A percentile compares a stretch with the other conserved stretches of the same genome.
Conservation (phyloP, 768 basidiomycete species). For the Goffeauzyma gilvescens region DNA sequence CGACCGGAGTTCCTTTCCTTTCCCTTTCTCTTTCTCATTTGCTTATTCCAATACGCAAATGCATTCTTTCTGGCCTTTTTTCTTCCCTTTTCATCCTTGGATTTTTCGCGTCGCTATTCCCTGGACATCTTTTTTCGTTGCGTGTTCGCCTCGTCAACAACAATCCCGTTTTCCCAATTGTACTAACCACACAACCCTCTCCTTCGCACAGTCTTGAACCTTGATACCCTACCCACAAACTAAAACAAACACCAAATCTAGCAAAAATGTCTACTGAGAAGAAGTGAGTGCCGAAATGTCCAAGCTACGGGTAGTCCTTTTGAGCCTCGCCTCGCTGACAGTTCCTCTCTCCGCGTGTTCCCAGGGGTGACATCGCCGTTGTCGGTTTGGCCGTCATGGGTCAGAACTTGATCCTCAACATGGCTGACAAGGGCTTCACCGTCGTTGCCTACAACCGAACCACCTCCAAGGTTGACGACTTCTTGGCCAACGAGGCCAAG, state of each 20-base stretch:
- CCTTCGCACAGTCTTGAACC: neutral
- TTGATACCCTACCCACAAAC: too few relatives aligned
- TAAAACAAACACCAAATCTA: neutral
- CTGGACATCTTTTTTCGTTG: too few relatives aligned
- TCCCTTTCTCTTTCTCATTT: too few relatives aligned
- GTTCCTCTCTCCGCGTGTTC: neutral
- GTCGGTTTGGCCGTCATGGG: conserved; percentile 36
- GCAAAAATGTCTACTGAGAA: neutral
- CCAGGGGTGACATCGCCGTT: neutral
- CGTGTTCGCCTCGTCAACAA: too few relatives aligned
- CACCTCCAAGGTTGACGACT: conserved; percentile 81
- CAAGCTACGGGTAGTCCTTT: too few relatives aligned
- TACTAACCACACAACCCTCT: neutral
- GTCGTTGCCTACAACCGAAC: conserved; percentile 97
- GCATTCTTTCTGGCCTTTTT: too few relatives aligned
- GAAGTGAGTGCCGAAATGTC: too few relatives aligned
- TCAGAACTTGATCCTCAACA: conserved; percentile 92
- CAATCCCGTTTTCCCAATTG: too few relatives aligned
- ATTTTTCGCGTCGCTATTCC: too few relatives aligned
- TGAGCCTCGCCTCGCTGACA: conserved; percentile 1
- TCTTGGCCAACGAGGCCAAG: conserved; percentile 94
- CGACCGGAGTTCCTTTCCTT: too few relatives aligned
- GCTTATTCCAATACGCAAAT: too few relatives aligned
- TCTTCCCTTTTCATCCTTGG: too few relatives aligned
- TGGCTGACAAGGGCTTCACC: conserved; percentile 98